Evolutionary conservation across 148 eudicot genomes (phyloP), one percentile per base, ranked within the genome.

Genomic region (Agrostemma githago): DNA sequence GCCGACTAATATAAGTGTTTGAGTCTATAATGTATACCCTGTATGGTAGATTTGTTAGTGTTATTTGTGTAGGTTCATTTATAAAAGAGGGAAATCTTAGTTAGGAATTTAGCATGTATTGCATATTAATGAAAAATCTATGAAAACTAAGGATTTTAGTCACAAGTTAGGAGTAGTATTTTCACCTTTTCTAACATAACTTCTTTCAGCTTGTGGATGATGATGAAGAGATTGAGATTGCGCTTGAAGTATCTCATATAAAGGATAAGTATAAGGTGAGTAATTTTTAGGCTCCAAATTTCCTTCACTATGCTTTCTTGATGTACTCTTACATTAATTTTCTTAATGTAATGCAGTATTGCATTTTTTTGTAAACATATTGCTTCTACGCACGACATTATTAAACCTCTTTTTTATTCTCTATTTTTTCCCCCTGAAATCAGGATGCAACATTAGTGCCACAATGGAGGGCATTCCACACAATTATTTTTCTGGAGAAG

Each of bases 391-490:
- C 10, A 20, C 64, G 34, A 34, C 7, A 53, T 15, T 38, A 44
- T 14, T 17, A 51, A 63, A 40, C 42, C 71, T 43, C 16, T 6
- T 17, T 67, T 72, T 72, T 78, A 26, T 26, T 26, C 1, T 26
- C 1, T 26, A 26, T 26, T 26, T 26, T 26, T 26, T 26, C 1
- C 0, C 34, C 34, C 56, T 59, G 77, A 60, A 72, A 78, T 71
- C 80, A 92, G 96, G 94, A 82, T 75, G 93, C 94, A 63, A 80
- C 54, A 65, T 74, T 93, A 56, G 67, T 73, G 66, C 90, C 96
- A 8, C 86, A 88, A 37, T 93, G 98, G 98, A 93, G 88, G 82
- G 98, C 92, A 69, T 87, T 90, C 63, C 94, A 84, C 75, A 86
- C 92, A 46, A 77, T 93, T 75, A 89, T 90, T 83, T 93, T 87